Conservation (phyloP, 371 early-diverging fungal genomes). For the Syncephalis plumigaleata region DNA sequence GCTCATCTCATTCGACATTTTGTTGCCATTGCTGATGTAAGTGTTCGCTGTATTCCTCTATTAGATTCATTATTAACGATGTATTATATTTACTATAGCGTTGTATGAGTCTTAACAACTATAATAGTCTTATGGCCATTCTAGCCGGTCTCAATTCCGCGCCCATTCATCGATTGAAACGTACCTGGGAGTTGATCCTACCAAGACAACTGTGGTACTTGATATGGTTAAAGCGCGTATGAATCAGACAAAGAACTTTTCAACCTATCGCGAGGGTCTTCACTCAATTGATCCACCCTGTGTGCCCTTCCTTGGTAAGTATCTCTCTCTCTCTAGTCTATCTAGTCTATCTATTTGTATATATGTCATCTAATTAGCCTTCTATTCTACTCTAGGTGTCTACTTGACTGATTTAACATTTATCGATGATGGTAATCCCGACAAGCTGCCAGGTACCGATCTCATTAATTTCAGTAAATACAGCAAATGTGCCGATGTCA, state of each 20-base stretch:
- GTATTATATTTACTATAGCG: conserved; percentile 15
- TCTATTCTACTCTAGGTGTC: conserved; percentile 36
- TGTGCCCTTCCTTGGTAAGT: conserved; percentile 59
- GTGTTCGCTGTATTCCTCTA: conserved; percentile 1
- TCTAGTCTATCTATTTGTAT: neutral
- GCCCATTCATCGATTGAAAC: conserved; percentile 71
- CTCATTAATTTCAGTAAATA: conserved; percentile 86
- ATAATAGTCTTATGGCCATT: conserved; percentile 79
- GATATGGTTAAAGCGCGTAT: conserved; percentile 44
- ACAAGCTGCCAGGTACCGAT: conserved; percentile 26
- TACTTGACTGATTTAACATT: conserved; percentile 85
- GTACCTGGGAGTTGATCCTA: conserved; percentile 59
- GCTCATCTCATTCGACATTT: conserved; percentile 57
- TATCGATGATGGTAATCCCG: conserved; percentile 81
- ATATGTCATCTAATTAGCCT: neutral
- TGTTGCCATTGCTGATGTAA: conserved; percentile 66
- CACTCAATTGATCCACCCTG: conserved; percentile 75
- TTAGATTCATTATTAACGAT: conserved; percentile 10
- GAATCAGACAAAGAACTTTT: conserved; percentile 66
- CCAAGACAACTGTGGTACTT: conserved; percentile 21
- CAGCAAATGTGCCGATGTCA: conserved; percentile 70
- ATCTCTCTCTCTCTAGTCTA: too few relatives aligned
- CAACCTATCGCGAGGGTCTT: conserved; percentile 64
- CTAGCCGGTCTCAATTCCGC: conserved; percentile 78
- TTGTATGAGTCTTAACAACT: conserved; percentile 71